Conservation (phyloP, 495 filamentous ascomycete species). For the Neurospora sp. region DNA sequence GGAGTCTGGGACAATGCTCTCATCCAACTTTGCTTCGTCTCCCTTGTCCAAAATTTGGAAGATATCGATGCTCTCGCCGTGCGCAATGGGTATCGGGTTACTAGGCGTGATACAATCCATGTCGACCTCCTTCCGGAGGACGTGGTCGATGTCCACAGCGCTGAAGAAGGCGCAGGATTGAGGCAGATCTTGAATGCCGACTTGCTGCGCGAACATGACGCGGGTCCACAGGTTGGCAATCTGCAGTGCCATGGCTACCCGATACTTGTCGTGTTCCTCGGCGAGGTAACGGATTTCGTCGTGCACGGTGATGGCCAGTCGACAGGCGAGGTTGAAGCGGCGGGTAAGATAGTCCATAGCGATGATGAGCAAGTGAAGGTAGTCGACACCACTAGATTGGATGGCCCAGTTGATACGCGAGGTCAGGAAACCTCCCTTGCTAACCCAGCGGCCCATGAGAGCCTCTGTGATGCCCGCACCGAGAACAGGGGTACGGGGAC, state of each 20-base stretch:
- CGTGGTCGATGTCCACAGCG: slow-evolving; percentile 85
- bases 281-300: slow-evolving; percentile 96
- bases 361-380: slow-evolving; percentile 88
- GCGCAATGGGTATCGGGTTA: slow-evolving; percentile 66
- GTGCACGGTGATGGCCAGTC: slow-evolving; percentile 88
- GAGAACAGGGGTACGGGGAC: slow-evolving; percentile 84
- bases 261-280: slow-evolving; percentile 75
- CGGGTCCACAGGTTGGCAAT: slow-evolving; percentile 94
- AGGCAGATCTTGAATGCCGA: slow-evolving; percentile 90
- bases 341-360: slow-evolving; percentile 88
- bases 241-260: slow-evolving; percentile 82
- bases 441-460: slow-evolving; percentile 75
- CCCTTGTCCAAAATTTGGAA: slow-evolving; percentile 56
- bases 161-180: slow-evolving; percentile 93
- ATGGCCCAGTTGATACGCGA: slow-evolving; percentile 99
- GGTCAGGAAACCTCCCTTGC: slow-evolving; percentile 86
- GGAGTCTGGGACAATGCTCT: slow-evolving; percentile 39
- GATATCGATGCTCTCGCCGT: slow-evolving; percentile 81
- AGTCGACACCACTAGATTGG: slow-evolving; percentile 93
- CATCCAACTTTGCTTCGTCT: slow-evolving; percentile 52
- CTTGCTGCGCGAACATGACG: slow-evolving; percentile 92
- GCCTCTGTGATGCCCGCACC: slow-evolving; percentile 96
- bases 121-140: slow-evolving; percentile 92
- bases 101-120: slow-evolving; percentile 95
- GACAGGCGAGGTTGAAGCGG: slow-evolving; percentile 73